Conservation (phyloP, 2,329 filamentous ascomycete genomes). For the Paecilomyces sp. region DNA sequence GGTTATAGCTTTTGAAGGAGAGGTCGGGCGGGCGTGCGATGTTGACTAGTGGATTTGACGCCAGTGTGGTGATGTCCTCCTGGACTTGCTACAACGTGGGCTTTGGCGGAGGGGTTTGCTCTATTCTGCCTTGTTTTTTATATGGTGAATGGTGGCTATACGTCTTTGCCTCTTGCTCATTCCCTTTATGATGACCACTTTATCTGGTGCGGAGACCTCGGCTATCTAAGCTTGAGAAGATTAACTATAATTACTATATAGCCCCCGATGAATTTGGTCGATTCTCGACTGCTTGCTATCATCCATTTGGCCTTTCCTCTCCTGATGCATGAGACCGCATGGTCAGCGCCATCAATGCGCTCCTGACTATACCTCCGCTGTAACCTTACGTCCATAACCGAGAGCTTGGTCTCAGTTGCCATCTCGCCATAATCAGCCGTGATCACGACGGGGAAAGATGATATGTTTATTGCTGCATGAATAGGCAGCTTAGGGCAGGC, state of each 20-base stretch:
- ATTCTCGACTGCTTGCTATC: background rate
- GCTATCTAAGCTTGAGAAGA: background rate
- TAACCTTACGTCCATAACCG: background rate
- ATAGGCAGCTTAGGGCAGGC: too few species aligned
- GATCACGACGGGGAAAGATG: too few species aligned
- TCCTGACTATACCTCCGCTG: background rate
- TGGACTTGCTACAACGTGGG: background rate
- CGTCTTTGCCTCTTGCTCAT: background rate
- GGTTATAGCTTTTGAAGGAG: background rate
- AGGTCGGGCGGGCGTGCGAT: background rate
- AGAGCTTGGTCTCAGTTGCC: too few species aligned
- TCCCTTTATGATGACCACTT: background rate
- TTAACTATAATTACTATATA: background rate
- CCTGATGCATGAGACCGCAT: background rate
- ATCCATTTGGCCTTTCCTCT: background rate
- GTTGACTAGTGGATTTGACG: background rate
- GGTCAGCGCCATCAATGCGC: background rate
- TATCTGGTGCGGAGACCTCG: background rate
- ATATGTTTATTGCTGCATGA: too few species aligned
- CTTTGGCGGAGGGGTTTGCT: background rate
- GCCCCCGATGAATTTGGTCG: background rate
- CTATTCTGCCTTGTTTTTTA: background rate
- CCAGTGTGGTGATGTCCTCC: background rate
- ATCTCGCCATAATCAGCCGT: too few species aligned
- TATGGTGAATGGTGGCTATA: background rate